These are phyloP conservation scores for Neltuma alba DNA, from an alignment of 306 rosid genomes.

Conservation along the genomic window DNA sequence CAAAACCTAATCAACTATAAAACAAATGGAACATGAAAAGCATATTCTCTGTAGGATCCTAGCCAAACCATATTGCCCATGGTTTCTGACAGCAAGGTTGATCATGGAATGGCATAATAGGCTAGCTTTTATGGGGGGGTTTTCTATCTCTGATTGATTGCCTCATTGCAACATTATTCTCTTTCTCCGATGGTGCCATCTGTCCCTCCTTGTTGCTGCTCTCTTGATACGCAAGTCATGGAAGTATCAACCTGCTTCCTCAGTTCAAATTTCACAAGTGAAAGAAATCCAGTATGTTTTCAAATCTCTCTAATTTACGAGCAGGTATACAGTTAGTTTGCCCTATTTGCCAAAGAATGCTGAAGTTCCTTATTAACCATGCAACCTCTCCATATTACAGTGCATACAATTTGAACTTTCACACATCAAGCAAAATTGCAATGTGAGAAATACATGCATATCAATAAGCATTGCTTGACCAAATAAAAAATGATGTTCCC, in stretches of 20 bases:
- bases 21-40: neutral
- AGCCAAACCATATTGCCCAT: neutral
- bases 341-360: conserved; percentile 17
- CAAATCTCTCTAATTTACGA: neutral
- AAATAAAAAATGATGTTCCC: neutral
- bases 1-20: no score
- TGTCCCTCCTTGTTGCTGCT: neutral
- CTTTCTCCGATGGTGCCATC: neutral
- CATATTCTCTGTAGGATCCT: neutral
- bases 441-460: neutral
- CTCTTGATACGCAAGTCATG: neutral
- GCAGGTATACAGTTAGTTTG: neutral
- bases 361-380: neutral
- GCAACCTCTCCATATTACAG: neutral
- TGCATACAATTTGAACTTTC: conserved; percentile 4
- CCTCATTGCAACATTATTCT: neutral
- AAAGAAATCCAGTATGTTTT: neutral
- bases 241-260: neutral
- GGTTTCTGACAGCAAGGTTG: neutral
- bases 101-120: neutral
- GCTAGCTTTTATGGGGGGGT: neutral
- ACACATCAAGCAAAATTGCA: conserved; percentile 14
- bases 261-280: neutral
- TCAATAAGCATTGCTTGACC: conserved; percentile 1
- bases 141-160: neutral